Evolutionary conservation across 345 rosid genomes (phyloP).

Genomic region (Acer saccharum): DNA sequence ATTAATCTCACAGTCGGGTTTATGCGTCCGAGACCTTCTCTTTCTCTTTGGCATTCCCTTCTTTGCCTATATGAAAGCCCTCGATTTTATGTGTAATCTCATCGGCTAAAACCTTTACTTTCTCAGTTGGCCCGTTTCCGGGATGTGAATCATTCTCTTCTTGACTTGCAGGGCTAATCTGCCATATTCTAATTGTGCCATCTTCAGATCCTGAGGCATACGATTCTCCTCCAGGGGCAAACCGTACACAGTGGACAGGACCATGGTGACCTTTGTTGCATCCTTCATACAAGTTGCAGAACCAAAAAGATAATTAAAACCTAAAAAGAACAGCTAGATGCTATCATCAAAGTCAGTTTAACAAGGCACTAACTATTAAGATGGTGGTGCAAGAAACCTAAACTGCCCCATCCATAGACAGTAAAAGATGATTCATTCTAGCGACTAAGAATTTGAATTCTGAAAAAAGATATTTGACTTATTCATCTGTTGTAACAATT

Average conservation of each 20-base stretch:
- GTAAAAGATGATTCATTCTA: background rate
- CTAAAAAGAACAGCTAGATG: background rate
- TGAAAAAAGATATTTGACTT: slow-evolving; percentile 24
- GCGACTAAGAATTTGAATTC: background rate
- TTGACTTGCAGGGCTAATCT: slow-evolving; percentile 38
- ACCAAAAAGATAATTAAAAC: slow-evolving; percentile 17
- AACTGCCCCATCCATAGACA: slow-evolving; percentile 2
- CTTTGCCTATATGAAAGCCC: slow-evolving; percentile 31
- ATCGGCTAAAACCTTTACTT: slow-evolving; percentile 31
- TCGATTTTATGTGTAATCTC: slow-evolving; percentile 32
- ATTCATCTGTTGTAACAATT: background rate
- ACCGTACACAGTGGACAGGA: slow-evolving; percentile 94
- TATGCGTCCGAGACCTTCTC: slow-evolving; percentile 23
- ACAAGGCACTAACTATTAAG: background rate
- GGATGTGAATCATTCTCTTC: slow-evolving; percentile 31
- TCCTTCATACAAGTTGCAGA: slow-evolving; percentile 42
- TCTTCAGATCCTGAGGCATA: slow-evolving; percentile 98
- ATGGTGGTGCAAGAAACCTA: background rate
- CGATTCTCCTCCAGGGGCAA: slow-evolving; percentile 92
- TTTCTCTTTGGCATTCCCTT: slow-evolving; percentile 28
- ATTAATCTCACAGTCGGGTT: background rate
- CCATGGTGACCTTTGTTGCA: slow-evolving; percentile 99
- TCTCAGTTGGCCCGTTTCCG: slow-evolving; percentile 29
- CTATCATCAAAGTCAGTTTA: background rate
- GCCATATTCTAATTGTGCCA: slow-evolving; percentile 81